Percentiles rank a stretch among this genome's conserved stretches.
Conservation (phyloP, 495 filamentous ascomycete species). For the Ramalina intermedia region DNA sequence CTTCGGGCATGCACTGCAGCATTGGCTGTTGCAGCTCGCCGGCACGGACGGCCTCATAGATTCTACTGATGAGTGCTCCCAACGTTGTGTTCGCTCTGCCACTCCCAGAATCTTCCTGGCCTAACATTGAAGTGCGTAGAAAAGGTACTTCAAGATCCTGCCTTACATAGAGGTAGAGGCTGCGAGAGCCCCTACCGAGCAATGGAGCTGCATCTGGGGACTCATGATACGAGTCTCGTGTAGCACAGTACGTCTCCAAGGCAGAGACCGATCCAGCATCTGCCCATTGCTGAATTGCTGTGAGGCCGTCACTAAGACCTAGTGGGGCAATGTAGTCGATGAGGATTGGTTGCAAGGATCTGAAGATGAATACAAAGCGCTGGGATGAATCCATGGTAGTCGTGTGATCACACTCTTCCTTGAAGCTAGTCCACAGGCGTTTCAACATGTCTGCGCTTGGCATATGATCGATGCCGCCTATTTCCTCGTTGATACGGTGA, state of each 20-base stretch:
- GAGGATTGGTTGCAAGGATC: not conserved
- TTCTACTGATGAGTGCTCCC: not conserved
- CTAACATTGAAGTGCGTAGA: not conserved
- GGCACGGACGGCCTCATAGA: not conserved
- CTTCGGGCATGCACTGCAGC: not conserved
- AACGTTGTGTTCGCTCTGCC: not conserved
- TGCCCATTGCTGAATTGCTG: not conserved
- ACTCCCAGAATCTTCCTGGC: not conserved
- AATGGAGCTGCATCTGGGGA: constrained; percentile 1
- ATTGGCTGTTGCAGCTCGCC: not conserved
- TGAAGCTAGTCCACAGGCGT: not conserved
- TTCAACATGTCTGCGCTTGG: no score
- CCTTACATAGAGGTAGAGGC: constrained; percentile 15
- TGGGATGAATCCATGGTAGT: not conserved
- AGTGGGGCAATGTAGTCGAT: not conserved
- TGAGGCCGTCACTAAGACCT: not conserved
- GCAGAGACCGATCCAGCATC: not conserved
- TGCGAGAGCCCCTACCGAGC: constrained; percentile 5
- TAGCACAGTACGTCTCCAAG: not conserved
- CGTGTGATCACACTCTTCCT: not conserved
- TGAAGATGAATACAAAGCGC: not conserved
- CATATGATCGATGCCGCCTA: no score
- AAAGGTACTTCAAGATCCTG: constrained; percentile 8
- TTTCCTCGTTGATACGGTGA: no score
- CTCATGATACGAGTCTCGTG: constrained; percentile 3